A percentile compares a stretch with the other conserved stretches of the same genome.
Conservation (phyloP, 2,329 filamentous ascomycete genomes). For the Penicillium sp. region DNA sequence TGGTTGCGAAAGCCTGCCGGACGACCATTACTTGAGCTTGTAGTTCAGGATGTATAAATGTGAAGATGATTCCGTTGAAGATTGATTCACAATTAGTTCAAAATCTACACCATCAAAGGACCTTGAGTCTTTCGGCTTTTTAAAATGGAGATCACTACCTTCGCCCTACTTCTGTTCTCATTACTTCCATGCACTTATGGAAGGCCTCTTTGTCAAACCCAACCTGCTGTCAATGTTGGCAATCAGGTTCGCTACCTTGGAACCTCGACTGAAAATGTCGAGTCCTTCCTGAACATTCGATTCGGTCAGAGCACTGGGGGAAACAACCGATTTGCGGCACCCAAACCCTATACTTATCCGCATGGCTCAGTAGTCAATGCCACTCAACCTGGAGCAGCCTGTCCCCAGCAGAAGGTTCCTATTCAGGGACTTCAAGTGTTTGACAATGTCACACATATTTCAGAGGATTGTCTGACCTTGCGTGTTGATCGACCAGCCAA, state of each 20-base stretch:
- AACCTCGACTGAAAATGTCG: slow-evolving; percentile 8
- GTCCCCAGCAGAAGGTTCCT: slow-evolving; percentile 20
- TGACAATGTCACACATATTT: slow-evolving; percentile 23
- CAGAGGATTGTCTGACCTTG: slow-evolving; percentile 21
- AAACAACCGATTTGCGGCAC: slow-evolving; percentile 19
- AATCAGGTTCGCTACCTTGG: slow-evolving; percentile 12
- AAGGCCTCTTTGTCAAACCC: slow-evolving; percentile 3
- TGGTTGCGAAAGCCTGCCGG: background rate
- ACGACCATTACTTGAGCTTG: background rate
- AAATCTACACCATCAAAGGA: too few relatives aligned
- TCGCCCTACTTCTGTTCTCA: slow-evolving; percentile 1
- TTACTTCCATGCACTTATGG: slow-evolving; percentile 9
- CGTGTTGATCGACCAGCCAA: slow-evolving; percentile 20
- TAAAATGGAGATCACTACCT: background rate
- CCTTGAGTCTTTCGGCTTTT: too few relatives aligned
- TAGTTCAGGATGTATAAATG: background rate
- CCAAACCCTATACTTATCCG: slow-evolving; percentile 17
- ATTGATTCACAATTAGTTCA: background rate
- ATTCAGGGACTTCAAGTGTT: slow-evolving; percentile 14
- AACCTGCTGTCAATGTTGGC: slow-evolving; percentile 9
- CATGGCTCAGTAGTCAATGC: slow-evolving; percentile 20
- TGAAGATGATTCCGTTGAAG: background rate
- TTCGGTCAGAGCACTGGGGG: slow-evolving; percentile 18
- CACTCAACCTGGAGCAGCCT: slow-evolving; percentile 19
- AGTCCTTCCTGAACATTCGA: slow-evolving; percentile 23